These are phyloP conservation scores for Theileria luwenshuni DNA, from an alignment of 169 alveolate species.

Conservation along the genomic window DNA sequence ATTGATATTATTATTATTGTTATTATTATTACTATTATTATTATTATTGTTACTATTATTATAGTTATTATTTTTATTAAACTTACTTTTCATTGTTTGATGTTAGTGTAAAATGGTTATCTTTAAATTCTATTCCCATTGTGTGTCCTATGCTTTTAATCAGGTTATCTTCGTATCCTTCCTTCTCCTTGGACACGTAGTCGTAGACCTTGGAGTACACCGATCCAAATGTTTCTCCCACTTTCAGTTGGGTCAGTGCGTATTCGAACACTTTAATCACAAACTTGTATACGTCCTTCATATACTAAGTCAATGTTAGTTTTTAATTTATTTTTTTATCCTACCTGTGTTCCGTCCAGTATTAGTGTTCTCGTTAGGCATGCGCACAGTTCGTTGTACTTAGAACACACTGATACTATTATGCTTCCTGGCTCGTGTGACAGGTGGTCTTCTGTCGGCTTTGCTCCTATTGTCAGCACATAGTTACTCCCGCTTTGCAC, in stretches of 20 bases:
- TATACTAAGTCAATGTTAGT: conserved; percentile 35
- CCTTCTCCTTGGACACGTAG: conserved; percentile 56
- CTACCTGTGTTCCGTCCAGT: conserved; percentile 69
- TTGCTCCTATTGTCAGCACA: conserved; percentile 67
- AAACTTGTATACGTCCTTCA: conserved; percentile 72
- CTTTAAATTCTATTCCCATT: conserved; percentile 86
- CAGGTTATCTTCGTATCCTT: conserved; percentile 69
- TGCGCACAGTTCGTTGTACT: conserved; percentile 74
- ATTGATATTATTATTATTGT: background rate
- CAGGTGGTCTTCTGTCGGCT: conserved; percentile 66
- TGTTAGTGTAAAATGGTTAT: conserved; percentile 48
- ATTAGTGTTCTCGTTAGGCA: conserved; percentile 77
- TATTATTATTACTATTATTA: background rate
- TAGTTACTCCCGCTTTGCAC: conserved; percentile 79
- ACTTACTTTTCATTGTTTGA: conserved; percentile 41
- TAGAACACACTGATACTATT: conserved; percentile 73
- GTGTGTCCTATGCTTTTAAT: conserved; percentile 83
- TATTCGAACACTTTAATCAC: conserved; percentile 68
- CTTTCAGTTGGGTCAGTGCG: conserved; percentile 62
- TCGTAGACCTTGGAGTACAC: conserved; percentile 68
- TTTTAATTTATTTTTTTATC: background rate
- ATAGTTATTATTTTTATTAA: too few relatives aligned
- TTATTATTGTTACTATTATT: background rate
- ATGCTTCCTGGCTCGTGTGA: conserved; percentile 78
- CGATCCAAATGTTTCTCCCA: conserved; percentile 63